Conservation (phyloP, 345 rosid genomes). For the Viola odorata region DNA sequence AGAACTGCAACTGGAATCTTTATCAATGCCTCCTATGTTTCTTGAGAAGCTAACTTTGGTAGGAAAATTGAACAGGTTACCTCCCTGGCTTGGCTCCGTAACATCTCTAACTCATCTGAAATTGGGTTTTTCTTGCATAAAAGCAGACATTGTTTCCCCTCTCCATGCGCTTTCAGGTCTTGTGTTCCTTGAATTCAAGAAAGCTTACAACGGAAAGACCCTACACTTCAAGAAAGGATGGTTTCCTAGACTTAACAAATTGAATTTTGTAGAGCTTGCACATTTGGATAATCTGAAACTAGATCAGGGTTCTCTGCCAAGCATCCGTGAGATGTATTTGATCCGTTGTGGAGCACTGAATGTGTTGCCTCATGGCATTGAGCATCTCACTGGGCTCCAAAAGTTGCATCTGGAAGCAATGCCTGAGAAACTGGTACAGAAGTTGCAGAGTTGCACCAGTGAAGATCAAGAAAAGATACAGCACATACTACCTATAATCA, state of each 20-base stretch:
- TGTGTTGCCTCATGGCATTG: conserved; percentile 14
- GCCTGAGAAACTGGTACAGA: conserved; percentile 12
- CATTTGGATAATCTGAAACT: conserved; percentile 9
- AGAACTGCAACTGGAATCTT: conserved; percentile 22
- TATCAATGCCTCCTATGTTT: conserved; percentile 16
- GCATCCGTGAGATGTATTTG: conserved; percentile 18
- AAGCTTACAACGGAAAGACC: conserved; percentile 15
- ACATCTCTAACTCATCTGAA: conserved; percentile 19
- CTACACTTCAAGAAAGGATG: conserved; percentile 23
- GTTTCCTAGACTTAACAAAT: conserved; percentile 21
- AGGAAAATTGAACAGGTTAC: conserved; percentile 17
- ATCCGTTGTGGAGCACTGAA: conserved; percentile 16
- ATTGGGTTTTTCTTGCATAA: conserved; percentile 15
- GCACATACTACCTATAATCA: conserved; percentile 17
- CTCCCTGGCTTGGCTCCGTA: conserved; percentile 21
- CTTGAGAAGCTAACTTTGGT: conserved; percentile 27
- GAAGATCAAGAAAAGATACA: conserved; percentile 14
- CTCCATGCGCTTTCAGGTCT: conserved; percentile 16
- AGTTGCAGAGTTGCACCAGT: background rate
- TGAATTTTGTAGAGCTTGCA: conserved; percentile 15
- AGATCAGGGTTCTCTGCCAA: conserved; percentile 22
- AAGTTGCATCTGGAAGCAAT: conserved; percentile 24
- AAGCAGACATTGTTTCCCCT: conserved; percentile 17
- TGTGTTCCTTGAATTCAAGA: conserved; percentile 20
- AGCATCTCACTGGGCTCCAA: conserved; percentile 16